Percentiles rank a stretch among this genome's conserved stretches.
Conservation (phyloP, 108 stramenopile genomes). For the Conticribra guillardii region DNA sequence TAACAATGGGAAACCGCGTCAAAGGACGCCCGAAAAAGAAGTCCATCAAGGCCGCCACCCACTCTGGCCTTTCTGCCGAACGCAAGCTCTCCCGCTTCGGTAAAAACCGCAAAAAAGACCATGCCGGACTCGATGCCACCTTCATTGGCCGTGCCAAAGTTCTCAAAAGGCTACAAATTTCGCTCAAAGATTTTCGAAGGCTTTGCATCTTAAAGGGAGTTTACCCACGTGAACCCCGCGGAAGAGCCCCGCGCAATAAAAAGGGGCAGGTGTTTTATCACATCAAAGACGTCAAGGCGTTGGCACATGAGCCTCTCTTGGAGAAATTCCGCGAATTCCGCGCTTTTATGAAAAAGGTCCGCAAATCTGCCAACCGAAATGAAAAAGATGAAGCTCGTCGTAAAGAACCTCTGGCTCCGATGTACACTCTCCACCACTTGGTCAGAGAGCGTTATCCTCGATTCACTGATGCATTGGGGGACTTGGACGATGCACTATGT, state of each 20-base stretch:
- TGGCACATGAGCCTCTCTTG: slow-evolving; percentile 97
- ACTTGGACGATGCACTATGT: slow-evolving; percentile 98
- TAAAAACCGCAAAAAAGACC: slow-evolving; percentile 91
- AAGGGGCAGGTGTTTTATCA: slow-evolving; percentile 97
- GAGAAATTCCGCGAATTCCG: slow-evolving; percentile 96
- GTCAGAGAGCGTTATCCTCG: slow-evolving; percentile 99
- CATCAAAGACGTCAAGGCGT: slow-evolving; percentile 95
- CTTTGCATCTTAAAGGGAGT: slow-evolving; percentile 99
- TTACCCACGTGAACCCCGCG: slow-evolving; percentile 95
- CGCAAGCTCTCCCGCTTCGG: slow-evolving; percentile 97
- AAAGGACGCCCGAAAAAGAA: slow-evolving; percentile 86
- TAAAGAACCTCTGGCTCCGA: slow-evolving; percentile 76
- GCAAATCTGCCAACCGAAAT: slow-evolving; percentile 76
- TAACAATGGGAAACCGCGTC: slow-evolving; percentile 80
- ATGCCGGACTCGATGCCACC: slow-evolving; percentile 92
- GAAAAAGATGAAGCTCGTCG: slow-evolving; percentile 91
- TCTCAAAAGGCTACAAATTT: slow-evolving; percentile 92
- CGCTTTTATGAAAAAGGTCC: slow-evolving; percentile 94
- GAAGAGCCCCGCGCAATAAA: slow-evolving; percentile 85
- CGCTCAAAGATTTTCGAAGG: slow-evolving; percentile 97
- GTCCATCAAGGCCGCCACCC: slow-evolving; percentile 90
- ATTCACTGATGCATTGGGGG: slow-evolving; percentile 93
- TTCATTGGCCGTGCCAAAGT: slow-evolving; percentile 94
- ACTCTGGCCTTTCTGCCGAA: slow-evolving; percentile 89
- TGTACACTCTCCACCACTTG: slow-evolving; percentile 95